Evolutionary conservation across 2,329 filamentous ascomycete species (phyloP), one percentile per base, ranked within the genome.

Genomic region (Ceratocystis huliohia): DNA sequence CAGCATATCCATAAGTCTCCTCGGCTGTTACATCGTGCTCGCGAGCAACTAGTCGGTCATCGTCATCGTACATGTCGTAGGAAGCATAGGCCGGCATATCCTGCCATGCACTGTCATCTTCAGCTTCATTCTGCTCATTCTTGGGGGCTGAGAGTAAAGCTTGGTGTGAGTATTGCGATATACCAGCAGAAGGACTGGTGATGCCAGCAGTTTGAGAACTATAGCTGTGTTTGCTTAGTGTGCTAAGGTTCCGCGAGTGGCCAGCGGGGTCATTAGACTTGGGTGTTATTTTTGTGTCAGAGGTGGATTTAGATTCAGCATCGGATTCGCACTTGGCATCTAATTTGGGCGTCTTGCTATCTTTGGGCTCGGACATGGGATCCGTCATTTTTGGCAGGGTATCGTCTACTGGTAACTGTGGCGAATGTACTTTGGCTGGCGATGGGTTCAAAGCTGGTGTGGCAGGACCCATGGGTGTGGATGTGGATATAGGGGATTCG

Each of bases 1-100:
- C 87, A 25, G 80, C 83, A 72, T 96, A 96, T 53, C 83, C 86
- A 69, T 86, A 84, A 57, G 76, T 79, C 59, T 87, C 82, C 45
- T 80, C 87, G n/a, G 83, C 81, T 65, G 87, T 87, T 15, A 86
- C 84, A 37, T 88, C 84, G 67, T 88, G 87, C 71, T 95, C 93
- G 69, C 84, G 87, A 13, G 94, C 94, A 70, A 99, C 81, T 33
- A 99, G 81, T 70, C 84, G 89, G 71, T 96, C 89, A 74, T 96
- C 87, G 72, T 99, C 94, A 73, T 99, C 91, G 75, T 97, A 99
- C 70, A 96, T 88, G 75, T 97, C 93, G 74, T 94, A 95, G 46
- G 88, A 88, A 6, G 92, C 94, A 72, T 92, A 91, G 1, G 94
- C 86, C 1, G 93, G 94, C 94, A 99, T 99, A 2, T 85, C 83